Conservation (phyloP, 192 early-diverging fungal species). For the Podila clonocystis region DNA sequence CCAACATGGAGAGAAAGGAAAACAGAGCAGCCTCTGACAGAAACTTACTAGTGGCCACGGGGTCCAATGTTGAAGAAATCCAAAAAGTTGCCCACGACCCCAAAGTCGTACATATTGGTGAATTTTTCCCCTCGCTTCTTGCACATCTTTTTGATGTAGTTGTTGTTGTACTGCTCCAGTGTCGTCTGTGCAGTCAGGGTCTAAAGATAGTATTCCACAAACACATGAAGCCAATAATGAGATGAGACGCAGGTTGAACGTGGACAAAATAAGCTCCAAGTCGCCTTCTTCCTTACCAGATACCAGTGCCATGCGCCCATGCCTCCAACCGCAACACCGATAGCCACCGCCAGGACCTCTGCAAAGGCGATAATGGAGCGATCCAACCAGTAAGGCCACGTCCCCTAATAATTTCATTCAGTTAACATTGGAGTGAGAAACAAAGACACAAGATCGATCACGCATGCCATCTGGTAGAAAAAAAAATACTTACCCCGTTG, state of each 20-base stretch:
- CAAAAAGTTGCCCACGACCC: constrained; percentile 50
- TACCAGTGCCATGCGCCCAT: constrained; percentile 69
- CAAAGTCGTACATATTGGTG: constrained; percentile 56
- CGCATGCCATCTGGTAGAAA: too few relatives aligned
- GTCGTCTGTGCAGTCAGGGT: constrained; percentile 67
- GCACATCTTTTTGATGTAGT: constrained; percentile 58
- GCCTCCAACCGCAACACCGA: constrained; percentile 62
- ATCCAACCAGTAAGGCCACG: constrained; percentile 67
- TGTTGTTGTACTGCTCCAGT: constrained; percentile 70
- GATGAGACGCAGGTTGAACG: neutral
- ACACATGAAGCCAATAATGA: neutral
- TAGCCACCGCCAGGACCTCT: constrained; percentile 61
- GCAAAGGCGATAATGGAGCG: constrained; percentile 60
- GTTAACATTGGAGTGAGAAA: neutral
- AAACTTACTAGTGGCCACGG: constrained; percentile 48
- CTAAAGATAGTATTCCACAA: constrained; percentile 16
- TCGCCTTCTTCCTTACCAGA: constrained; percentile 50
- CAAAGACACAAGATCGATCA: neutral
- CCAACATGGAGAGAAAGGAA: neutral
- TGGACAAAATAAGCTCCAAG: neutral
- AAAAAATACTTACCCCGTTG: constrained; percentile 38
- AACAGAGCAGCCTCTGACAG: neutral
- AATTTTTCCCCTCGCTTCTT: constrained; percentile 60
- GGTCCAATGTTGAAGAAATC: constrained; percentile 65
- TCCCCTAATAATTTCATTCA: constrained; percentile 1